phyloP scores from a whole-genome alignment of 2,329 filamentous ascomycete genomes.

The Elsinoe fawcettii region DNA sequence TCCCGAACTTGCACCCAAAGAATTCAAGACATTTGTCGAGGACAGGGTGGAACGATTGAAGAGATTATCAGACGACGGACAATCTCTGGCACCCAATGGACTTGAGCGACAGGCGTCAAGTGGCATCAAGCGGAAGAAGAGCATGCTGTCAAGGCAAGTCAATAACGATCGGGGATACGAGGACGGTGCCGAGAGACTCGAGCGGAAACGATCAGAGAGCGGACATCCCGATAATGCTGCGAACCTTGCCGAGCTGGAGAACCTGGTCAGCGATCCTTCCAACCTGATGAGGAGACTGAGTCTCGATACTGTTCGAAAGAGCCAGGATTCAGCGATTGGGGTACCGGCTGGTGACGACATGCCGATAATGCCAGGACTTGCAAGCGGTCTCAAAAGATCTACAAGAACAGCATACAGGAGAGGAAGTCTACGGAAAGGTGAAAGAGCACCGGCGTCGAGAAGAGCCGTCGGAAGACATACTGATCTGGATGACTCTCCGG shows the following conservation, averaged over 20 bases:
- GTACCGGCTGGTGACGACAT: conserved; percentile 56
- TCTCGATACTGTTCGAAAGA: conserved; percentile 41
- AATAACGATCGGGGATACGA: conserved; percentile 68
- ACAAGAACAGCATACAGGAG: conserved; percentile 87
- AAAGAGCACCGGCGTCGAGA: conserved; percentile 67
- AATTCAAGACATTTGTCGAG: conserved; percentile 95
- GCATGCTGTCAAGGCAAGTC: conserved; percentile 88
- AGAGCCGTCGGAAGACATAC: conserved; percentile 55
- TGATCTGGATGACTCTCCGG: conserved; percentile 50
- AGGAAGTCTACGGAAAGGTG: conserved; percentile 74
- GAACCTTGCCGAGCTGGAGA: conserved; percentile 62
- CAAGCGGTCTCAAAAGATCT: conserved; percentile 75
- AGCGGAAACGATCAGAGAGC: conserved; percentile 57
- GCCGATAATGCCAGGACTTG: conserved; percentile 72
- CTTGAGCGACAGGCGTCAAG: conserved; percentile 47
- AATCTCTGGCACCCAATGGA: conserved; percentile 54
- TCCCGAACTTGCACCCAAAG: conserved; percentile 86
- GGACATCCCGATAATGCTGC: conserved; percentile 35
- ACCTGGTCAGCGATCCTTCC: conserved; percentile 71
- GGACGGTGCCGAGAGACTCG: conserved; percentile 75
- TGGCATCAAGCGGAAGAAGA: conserved; percentile 76
- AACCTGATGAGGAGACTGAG: conserved; percentile 63
- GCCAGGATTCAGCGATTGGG: conserved; percentile 35
- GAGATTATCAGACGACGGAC: conserved; percentile 63
- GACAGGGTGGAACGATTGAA: conserved; percentile 86